A percentile compares a stretch with the other conserved stretches of the same genome.
These are phyloP conservation scores for Colletotrichum kahawae DNA, from an alignment of 2,329 filamentous ascomycete species.

Conservation along the genomic window DNA sequence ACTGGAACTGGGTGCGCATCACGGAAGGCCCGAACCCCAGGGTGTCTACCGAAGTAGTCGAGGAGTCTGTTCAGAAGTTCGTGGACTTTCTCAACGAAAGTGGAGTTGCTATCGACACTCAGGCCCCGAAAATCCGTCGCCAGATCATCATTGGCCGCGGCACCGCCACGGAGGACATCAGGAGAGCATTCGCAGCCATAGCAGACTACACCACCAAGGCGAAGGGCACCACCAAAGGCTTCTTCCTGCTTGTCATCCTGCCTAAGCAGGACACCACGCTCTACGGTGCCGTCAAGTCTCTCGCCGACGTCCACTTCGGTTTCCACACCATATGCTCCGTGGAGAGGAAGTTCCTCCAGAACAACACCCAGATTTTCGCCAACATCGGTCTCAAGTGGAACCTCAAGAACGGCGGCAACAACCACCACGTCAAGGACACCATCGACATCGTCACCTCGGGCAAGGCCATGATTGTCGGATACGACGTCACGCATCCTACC, in stretches of 20 bases:
- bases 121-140: background rate
- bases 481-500: slow-evolving; percentile 90
- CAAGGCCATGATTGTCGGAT: slow-evolving; percentile 84
- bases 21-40: background rate
- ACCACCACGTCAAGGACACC: slow-evolving; percentile 67
- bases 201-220: slow-evolving; percentile 20
- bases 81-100: slow-evolving; percentile 36
- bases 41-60: background rate
- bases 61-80: slow-evolving; percentile 35
- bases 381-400: slow-evolving; percentile 83
- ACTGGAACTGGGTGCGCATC: slow-evolving; percentile 58
- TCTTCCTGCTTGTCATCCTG: slow-evolving; percentile 68
- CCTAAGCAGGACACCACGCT: slow-evolving; percentile 52
- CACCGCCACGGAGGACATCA: background rate
- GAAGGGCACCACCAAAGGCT: slow-evolving; percentile 24
- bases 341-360: slow-evolving; percentile 37
- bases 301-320: slow-evolving; percentile 69
- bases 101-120: slow-evolving; percentile 43
- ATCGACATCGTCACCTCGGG: slow-evolving; percentile 65
- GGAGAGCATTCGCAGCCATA: background rate
- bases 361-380: slow-evolving; percentile 58
- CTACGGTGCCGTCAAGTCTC: slow-evolving; percentile 71
- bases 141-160: background rate
- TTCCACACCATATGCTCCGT: slow-evolving; percentile 72
- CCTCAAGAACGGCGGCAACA: slow-evolving; percentile 75